phyloP scores from a whole-genome alignment of 1,139 yeast species.

The Hemisphaericaspora xylofermentans region DNA sequence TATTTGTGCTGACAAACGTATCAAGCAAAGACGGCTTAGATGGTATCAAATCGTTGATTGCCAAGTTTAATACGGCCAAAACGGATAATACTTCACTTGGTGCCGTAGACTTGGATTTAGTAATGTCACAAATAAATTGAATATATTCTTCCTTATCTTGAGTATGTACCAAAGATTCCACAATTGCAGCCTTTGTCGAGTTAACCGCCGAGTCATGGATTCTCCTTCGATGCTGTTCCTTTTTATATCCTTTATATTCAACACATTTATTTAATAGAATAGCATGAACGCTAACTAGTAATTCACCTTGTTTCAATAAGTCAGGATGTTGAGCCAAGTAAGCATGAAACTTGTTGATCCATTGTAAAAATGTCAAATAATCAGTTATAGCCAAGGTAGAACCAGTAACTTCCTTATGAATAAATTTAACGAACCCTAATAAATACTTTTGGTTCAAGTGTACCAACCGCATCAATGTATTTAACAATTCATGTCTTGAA shows the following conservation, averaged over 20 bases:
- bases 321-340: constrained; percentile 16
- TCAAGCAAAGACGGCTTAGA: constrained; percentile 38
- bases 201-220: constrained; percentile 43
- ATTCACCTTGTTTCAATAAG: constrained; percentile 10
- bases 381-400: constrained; percentile 51
- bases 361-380: constrained; percentile 53
- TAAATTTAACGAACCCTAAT: constrained; percentile 34
- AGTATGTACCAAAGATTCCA: constrained; percentile 17
- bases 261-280: constrained; percentile 22
- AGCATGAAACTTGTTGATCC: constrained; percentile 45
- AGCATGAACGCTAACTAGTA: constrained; percentile 22
- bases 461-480: constrained; percentile 35
- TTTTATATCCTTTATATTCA: constrained; percentile 9
- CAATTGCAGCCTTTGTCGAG: constrained; percentile 32
- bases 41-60: constrained; percentile 39
- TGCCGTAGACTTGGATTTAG: constrained; percentile 8
- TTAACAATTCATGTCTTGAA: constrained; percentile 43
- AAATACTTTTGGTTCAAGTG: constrained; percentile 31
- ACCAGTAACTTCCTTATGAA: constrained; percentile 33
- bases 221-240: constrained; percentile 44
- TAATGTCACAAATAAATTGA: constrained; percentile 14
- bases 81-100: constrained; percentile 17
- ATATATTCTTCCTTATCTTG: constrained; percentile 9
- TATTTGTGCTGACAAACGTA: constrained; percentile 19
- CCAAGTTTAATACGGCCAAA: constrained; percentile 43